phyloP scores from a whole-genome alignment of 1,284 basidiomycete species.

The Fomitopsis pinicola region DNA sequence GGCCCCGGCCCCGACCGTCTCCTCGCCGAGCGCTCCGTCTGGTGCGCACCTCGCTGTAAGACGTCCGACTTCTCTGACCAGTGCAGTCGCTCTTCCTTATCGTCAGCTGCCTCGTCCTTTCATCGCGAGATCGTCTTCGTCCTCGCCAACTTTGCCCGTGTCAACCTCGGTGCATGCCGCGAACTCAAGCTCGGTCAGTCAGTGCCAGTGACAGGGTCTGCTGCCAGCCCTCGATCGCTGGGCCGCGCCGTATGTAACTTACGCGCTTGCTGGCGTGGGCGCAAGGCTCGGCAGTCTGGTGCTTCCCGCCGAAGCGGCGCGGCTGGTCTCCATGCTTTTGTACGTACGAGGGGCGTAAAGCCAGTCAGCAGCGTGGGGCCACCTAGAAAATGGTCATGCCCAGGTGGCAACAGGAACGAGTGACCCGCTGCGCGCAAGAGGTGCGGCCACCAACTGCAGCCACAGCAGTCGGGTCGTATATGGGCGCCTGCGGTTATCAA shows the following conservation, averaged over 20 bases:
- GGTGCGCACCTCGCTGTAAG: conserved; percentile 54
- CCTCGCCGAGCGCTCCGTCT: background rate
- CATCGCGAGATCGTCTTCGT: conserved; percentile 38
- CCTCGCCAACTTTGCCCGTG: conserved; percentile 41
- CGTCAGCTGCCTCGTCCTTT: conserved; percentile 48
- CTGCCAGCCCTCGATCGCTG: conserved; percentile 24
- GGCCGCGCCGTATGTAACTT: conserved; percentile 5
- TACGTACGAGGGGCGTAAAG: background rate
- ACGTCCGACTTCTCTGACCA: conserved; percentile 54
- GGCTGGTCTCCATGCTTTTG: conserved; percentile 21
- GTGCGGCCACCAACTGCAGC: no score
- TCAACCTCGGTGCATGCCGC: conserved; percentile 36
- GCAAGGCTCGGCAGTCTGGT: conserved; percentile 35
- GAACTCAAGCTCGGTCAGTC: conserved; percentile 22
- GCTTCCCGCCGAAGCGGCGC: conserved; percentile 22
- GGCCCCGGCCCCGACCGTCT: background rate
- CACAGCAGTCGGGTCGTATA: background rate
- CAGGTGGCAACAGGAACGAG: background rate
- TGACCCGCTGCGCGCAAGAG: background rate
- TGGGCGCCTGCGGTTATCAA: background rate
- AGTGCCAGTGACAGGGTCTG: conserved; percentile 20
- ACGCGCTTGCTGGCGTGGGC: conserved; percentile 17
- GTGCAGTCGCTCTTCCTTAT: conserved; percentile 59
- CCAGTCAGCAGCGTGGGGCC: background rate
- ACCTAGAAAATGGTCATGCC: background rate